Conservation (phyloP, 805 yeast species). For the Kodamaea leandrae region DNA sequence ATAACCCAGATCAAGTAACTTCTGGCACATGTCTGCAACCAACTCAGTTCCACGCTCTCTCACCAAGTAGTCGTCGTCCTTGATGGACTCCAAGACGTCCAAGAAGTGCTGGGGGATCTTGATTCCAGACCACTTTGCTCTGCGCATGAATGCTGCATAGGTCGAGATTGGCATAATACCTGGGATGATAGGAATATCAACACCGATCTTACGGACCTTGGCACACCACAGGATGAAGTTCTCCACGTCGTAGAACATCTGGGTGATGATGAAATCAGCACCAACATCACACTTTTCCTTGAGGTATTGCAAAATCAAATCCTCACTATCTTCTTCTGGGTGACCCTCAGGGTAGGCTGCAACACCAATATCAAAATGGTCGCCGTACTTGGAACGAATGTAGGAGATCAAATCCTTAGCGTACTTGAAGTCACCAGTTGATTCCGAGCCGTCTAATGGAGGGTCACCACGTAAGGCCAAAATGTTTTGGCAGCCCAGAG, state of each 20-base stretch:
- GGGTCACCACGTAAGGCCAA: slow-evolving; percentile 96
- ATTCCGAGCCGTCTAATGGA: slow-evolving; percentile 70
- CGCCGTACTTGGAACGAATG: slow-evolving; percentile 74
- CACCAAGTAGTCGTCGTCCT: slow-evolving; percentile 86
- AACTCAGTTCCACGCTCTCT: slow-evolving; percentile 82
- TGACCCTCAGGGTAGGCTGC: slow-evolving; percentile 99
- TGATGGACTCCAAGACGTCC: slow-evolving; percentile 70
- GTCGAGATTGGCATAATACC: slow-evolving; percentile 99
- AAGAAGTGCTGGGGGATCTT: slow-evolving; percentile 72
- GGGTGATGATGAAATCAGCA: slow-evolving; percentile 90
- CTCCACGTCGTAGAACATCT: slow-evolving; percentile 94
- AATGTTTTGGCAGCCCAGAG: slow-evolving; percentile 92
- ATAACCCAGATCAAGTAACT: slow-evolving; percentile 64
- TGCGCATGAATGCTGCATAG: slow-evolving; percentile 84
- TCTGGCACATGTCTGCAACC: slow-evolving; percentile 78
- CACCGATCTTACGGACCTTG: slow-evolving; percentile 64
- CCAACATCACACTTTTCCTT: slow-evolving; percentile 93
- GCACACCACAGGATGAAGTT: slow-evolving; percentile 81
- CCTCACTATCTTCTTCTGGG: slow-evolving; percentile 70
- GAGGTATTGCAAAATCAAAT: slow-evolving; percentile 53
- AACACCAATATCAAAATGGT: slow-evolving; percentile 90
- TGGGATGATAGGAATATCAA: slow-evolving; percentile 86
- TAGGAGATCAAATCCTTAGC: slow-evolving; percentile 84
- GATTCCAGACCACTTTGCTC: slow-evolving; percentile 93
- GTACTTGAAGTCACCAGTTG: slow-evolving; percentile 79